Evolutionary conservation across 2,329 filamentous ascomycete species (phyloP).

Genomic region (Cladosporium austrohemisphaericum): DNA sequence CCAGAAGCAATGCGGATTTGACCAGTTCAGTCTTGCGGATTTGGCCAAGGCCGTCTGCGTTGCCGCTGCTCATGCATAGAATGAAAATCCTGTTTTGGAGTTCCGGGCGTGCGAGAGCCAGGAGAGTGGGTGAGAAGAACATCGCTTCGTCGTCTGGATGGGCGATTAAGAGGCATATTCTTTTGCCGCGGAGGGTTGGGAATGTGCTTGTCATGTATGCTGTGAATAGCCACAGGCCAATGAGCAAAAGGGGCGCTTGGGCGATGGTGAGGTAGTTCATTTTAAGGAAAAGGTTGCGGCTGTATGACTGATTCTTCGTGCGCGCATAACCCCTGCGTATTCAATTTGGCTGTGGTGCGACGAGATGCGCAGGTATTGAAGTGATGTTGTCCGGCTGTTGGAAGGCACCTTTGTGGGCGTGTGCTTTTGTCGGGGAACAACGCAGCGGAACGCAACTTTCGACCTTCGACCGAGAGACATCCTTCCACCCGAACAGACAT

Average conservation of each 20-base stretch:
- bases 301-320: too few relatives aligned
- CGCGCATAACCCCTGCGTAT: too few relatives aligned
- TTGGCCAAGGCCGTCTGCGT: conserved; percentile 83
- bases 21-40: conserved; percentile 78
- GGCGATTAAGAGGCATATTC: conserved; percentile 87
- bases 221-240: conserved; percentile 47
- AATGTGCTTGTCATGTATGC: conserved; percentile 48
- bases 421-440: too few relatives aligned
- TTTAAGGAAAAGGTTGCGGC: too few relatives aligned
- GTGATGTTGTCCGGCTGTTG: too few relatives aligned
- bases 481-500: too few relatives aligned
- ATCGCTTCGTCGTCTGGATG: conserved; percentile 99
- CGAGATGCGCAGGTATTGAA: too few relatives aligned
- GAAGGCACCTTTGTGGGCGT: too few relatives aligned
- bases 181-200: conserved; percentile 72
- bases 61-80: conserved; percentile 83
- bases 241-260: conserved; percentile 39
- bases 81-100: conserved; percentile 91
- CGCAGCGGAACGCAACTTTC: too few relatives aligned
- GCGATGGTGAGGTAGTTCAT: conserved; percentile 42
- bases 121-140: conserved; percentile 91
- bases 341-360: too few relatives aligned
- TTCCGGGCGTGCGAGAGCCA: conserved; percentile 75
- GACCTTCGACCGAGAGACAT: too few relatives aligned
- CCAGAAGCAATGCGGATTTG: conserved; percentile 73